A percentile compares a stretch with the other conserved stretches of the same genome.
Conservation (phyloP, 2,329 filamentous ascomycete species). For the Fusarium chuoi region DNA sequence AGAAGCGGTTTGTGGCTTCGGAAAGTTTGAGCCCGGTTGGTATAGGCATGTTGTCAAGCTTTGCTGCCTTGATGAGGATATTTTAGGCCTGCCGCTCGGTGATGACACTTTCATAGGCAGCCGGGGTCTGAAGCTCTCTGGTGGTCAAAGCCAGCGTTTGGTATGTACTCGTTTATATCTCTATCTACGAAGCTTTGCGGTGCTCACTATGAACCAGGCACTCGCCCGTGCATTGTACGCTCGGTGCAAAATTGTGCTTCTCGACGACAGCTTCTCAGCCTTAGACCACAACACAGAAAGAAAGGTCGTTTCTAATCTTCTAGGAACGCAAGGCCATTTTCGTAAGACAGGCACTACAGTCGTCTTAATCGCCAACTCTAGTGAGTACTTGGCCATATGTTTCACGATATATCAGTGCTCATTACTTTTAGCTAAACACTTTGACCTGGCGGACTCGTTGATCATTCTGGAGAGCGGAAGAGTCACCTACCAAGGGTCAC, state of each 20-base stretch:
- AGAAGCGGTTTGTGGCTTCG: neutral
- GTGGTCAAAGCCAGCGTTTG: neutral
- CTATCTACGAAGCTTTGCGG: accelerated
- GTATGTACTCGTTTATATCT: neutral
- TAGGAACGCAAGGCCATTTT: neutral
- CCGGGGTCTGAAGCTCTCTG: neutral
- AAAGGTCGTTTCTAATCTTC: neutral
- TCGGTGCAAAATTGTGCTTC: neutral
- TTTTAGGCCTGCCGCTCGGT: neutral
- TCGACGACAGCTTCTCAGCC: neutral
- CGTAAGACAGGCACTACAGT: neutral
- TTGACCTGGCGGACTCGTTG: neutral
- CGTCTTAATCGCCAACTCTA: neutral
- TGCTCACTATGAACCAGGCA: neutral
- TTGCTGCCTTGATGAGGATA: neutral
- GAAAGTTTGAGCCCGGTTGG: neutral
- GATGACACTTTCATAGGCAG: neutral
- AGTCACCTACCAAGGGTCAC: neutral
- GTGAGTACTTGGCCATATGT: neutral
- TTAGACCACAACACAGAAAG: neutral
- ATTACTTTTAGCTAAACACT: neutral
- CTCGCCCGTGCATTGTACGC: neutral
- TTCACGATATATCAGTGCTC: neutral
- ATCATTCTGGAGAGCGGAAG: neutral
- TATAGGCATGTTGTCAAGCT: neutral